Evolutionary conservation across 1,284 basidiomycete species (phyloP), one percentile per base, ranked within the genome.

Genomic region (Chiua sp.): DNA sequence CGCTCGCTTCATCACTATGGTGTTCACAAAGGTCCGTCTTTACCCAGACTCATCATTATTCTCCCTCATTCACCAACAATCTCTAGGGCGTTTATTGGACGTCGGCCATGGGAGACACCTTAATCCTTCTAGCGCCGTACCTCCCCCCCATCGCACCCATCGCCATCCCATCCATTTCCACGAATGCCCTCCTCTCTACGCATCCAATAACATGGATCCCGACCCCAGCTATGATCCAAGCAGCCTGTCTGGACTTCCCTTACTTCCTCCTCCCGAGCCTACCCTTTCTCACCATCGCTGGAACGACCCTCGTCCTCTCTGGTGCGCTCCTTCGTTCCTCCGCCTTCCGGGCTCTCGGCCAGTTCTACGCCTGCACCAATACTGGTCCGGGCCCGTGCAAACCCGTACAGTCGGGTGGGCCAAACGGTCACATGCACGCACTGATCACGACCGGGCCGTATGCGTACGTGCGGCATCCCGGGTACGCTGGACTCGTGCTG

Each of bases 381-480:
- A 61, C 60, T 0, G 62, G 66, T 6, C 11, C 39, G 1, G 57
- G 60, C 13, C 52, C 63, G 11, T 67, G 64, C 47, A 18, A 22
- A 10, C 32, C 42, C n/a, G 8, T n/a, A n/a, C 42, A n/a, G 10
- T 4, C 3, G 20, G 22, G n/a, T n/a, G 7, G 42, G 2, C 47
- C 11, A 48, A 37, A 20, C 48, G 51, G 4, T 2, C 64, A 66
- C 16, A 42, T 55, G 3, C 74, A 76, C 42, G 63, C 53, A 32
- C 74, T 75, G 32, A 65, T 75, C 59, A 72, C 61, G 22, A 55
- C 47, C 15, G 74, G 74, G 13, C 73, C 69, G 1, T 75, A 75
- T 42, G 37, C 62, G 20, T 32, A 65, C 49, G 57, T 75, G 3
- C 70, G 72, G 16, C 75, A 77, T 54, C 76, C 76, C 0, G 66